Conservation (phyloP, 73 alveolate genomes). For the Paramecium pentaurelia region DNA sequence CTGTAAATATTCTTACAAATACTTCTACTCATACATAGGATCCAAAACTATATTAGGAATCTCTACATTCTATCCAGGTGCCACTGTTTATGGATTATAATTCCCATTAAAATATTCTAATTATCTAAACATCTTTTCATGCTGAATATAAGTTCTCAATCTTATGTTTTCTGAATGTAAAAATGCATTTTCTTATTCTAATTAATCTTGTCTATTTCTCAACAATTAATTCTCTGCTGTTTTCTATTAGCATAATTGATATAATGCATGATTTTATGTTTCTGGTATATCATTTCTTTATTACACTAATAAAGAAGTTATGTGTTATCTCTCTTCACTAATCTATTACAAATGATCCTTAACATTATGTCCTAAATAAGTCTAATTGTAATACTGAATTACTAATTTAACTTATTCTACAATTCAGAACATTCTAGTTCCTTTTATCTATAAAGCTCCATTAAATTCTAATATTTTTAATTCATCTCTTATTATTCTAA, state of each 20-base stretch:
- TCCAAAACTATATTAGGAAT: neutral
- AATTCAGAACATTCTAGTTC: neutral
- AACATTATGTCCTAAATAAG: neutral
- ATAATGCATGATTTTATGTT: neutral
- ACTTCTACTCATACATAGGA: neutral
- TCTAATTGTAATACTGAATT: neutral
- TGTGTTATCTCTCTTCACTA: neutral
- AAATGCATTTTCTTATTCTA: neutral
- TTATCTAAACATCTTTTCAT: conserved; percentile 1
- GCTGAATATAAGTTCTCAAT: neutral
- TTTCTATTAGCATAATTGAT: conserved; percentile 9
- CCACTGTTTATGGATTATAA: neutral
- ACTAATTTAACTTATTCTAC: neutral
- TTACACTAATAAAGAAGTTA: neutral
- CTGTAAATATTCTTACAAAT: neutral
- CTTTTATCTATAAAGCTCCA: neutral
- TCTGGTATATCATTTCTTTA: neutral
- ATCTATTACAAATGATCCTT: neutral
- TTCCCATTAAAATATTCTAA: neutral
- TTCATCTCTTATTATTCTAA: neutral
- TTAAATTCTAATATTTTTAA: neutral
- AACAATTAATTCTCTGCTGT: neutral
- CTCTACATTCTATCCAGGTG: neutral
- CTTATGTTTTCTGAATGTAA: neutral
- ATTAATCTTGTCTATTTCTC: neutral